Percentiles rank a stretch among this genome's conserved stretches.
Evolutionary conservation across 306 rosid genomes (phyloP).

Genomic region (Myrica gale): DNA sequence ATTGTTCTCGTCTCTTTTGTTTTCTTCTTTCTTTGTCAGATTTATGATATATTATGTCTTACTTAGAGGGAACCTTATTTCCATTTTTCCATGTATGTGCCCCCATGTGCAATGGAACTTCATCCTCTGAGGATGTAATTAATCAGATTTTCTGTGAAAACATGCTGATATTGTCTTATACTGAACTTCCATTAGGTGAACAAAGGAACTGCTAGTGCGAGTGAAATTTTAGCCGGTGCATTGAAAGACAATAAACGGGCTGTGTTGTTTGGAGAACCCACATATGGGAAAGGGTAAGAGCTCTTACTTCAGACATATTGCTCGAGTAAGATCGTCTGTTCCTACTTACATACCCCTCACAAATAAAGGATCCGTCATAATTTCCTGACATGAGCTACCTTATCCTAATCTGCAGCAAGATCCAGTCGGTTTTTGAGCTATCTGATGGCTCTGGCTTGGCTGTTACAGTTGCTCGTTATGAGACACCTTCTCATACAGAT

Average conservation of each 20-base stretch:
- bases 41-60: neutral
- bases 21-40: neutral
- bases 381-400: slow-evolving; percentile 26
- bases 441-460: slow-evolving; percentile 97
- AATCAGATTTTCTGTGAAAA: slow-evolving; percentile 6
- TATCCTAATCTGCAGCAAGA: slow-evolving; percentile 61
- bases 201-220: slow-evolving; percentile 99
- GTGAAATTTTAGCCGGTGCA: slow-evolving; percentile 96
- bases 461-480: slow-evolving; percentile 91
- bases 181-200: slow-evolving; percentile 63
- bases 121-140: neutral
- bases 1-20: neutral
- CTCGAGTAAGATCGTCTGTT: neutral
- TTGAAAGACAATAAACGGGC: slow-evolving; percentile 95
- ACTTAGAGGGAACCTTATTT: neutral
- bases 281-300: slow-evolving; percentile 88
- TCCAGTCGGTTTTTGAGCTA: slow-evolving; percentile 88
- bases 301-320: slow-evolving; percentile 23
- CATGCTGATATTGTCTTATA: neutral
- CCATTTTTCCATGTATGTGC: neutral
- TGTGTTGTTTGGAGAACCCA: slow-evolving; percentile 83
- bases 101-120: neutral
- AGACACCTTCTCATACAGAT: slow-evolving; percentile 88
- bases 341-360: too few relatives aligned
- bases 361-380: too few relatives aligned